phyloP scores from a whole-genome alignment of 2,329 filamentous ascomycete species.

The Paecilomyces dactylethromorphus region DNA sequence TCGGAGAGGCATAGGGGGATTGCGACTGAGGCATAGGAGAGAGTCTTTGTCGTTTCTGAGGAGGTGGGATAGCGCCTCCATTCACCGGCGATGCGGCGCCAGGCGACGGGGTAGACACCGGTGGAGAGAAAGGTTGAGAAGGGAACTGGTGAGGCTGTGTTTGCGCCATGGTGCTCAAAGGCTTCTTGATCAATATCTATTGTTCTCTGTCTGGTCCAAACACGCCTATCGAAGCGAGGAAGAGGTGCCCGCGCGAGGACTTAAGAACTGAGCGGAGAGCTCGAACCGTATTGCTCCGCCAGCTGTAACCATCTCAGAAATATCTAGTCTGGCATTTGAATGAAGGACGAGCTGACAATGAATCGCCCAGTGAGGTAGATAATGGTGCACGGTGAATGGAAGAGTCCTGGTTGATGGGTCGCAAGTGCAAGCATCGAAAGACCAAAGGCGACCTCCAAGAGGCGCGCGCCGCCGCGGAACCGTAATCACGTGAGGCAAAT shows the following conservation, averaged over 20 bases:
- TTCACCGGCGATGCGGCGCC: conserved; percentile 46
- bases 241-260: conserved; percentile 22
- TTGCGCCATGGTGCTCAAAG: conserved; percentile 50
- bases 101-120: conserved; percentile 57
- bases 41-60: conserved; percentile 66
- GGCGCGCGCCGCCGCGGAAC: conserved; percentile 16
- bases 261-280: conserved; percentile 30
- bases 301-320: conserved; percentile 32
- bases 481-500: conserved; percentile 15
- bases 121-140: conserved; percentile 56
- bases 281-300: conserved; percentile 28
- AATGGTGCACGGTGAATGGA: conserved; percentile 3
- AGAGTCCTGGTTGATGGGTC: conserved; percentile 7
- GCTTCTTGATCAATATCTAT: conserved; percentile 1
- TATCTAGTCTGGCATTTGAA: conserved; percentile 6
- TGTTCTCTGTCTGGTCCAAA: conserved; percentile 14
- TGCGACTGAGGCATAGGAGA: conserved; percentile 62
- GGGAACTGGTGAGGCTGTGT: conserved; percentile 49
- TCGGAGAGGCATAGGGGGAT: conserved; percentile 57
- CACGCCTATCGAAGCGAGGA: conserved; percentile 11
- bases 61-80: conserved; percentile 52
- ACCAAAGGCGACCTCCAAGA: conserved; percentile 4
- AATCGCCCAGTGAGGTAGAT: conserved; percentile 7
- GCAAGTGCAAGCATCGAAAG: conserved; percentile 12
- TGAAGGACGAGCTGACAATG: conserved; percentile 8